phyloP scores from a whole-genome alignment of 495 filamentous ascomycete genomes.

The Annulohypoxylon moriforme region DNA sequence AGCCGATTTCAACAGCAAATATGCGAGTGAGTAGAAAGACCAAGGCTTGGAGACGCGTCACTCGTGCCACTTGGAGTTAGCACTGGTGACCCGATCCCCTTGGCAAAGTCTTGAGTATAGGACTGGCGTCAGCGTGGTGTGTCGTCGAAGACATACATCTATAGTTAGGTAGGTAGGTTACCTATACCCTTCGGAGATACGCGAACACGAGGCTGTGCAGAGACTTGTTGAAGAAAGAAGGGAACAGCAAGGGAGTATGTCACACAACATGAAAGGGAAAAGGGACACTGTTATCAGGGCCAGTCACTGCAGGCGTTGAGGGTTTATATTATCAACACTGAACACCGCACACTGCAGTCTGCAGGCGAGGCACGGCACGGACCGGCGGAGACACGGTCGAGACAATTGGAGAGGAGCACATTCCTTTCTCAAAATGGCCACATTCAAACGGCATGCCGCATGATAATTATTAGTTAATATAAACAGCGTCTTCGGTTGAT shows the following conservation, averaged over 20 bases:
- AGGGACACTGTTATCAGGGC: neutral
- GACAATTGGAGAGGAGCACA: neutral
- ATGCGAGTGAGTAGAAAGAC: neutral
- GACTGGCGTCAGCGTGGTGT: constrained; percentile 8
- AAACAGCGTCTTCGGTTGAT: neutral
- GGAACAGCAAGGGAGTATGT: neutral
- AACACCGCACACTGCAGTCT: neutral
- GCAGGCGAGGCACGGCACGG: constrained; percentile 1
- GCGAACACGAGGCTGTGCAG: neutral
- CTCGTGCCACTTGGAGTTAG: constrained; percentile 6
- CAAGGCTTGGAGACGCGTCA: constrained; percentile 33
- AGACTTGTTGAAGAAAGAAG: neutral
- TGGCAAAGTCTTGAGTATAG: constrained; percentile 29
- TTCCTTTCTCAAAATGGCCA: neutral
- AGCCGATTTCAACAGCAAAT: neutral
- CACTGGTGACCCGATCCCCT: constrained; percentile 12
- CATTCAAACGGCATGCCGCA: constrained; percentile 2
- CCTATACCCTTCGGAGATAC: constrained; percentile 1
- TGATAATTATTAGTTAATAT: neutral
- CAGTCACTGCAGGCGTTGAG: constrained; percentile 12
- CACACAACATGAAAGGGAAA: neutral
- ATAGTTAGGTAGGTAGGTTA: no score
- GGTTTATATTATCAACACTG: constrained; percentile 9
- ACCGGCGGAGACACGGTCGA: constrained; percentile 8
- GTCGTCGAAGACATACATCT: neutral